phyloP scores from a whole-genome alignment of 2,329 filamentous ascomycete species.

The Colletotrichum viniferum region DNA sequence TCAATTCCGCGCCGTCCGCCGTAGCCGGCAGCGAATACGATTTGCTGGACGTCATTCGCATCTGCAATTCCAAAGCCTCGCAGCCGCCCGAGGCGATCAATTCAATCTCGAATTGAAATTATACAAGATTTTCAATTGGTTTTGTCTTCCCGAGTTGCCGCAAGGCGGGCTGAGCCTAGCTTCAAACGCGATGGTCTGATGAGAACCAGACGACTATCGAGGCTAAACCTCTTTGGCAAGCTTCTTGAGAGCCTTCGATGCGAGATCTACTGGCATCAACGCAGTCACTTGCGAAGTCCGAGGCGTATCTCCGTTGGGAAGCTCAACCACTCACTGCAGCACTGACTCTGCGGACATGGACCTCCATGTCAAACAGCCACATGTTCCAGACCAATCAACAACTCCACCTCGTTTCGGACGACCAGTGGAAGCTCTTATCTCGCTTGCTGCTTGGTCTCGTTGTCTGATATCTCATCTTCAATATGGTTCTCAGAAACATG shows the following conservation, averaged over 20 bases:
- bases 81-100: not conserved
- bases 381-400: not conserved
- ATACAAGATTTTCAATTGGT: not conserved
- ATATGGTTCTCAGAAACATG: not conserved
- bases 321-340: not conserved
- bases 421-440: not conserved
- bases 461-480: not conserved
- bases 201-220: not conserved
- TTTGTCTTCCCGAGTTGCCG: not conserved
- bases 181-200: not conserved
- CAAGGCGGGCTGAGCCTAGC: not conserved
- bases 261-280: not conserved
- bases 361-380: slow-evolving; percentile 5
- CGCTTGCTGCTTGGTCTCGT: not conserved
- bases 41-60: not conserved
- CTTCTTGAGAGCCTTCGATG: not conserved
- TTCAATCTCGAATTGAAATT: not conserved
- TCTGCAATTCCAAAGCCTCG: not conserved
- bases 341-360: not conserved
- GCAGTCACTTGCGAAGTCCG: not conserved
- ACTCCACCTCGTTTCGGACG: not conserved
- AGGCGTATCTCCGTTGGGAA: not conserved
- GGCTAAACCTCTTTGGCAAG: not conserved
- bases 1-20: not conserved
- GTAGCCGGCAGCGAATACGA: not conserved